These are phyloP conservation scores for Ustilago esculenta DNA, from an alignment of 1,284 basidiomycete species.

Conservation along the genomic window DNA sequence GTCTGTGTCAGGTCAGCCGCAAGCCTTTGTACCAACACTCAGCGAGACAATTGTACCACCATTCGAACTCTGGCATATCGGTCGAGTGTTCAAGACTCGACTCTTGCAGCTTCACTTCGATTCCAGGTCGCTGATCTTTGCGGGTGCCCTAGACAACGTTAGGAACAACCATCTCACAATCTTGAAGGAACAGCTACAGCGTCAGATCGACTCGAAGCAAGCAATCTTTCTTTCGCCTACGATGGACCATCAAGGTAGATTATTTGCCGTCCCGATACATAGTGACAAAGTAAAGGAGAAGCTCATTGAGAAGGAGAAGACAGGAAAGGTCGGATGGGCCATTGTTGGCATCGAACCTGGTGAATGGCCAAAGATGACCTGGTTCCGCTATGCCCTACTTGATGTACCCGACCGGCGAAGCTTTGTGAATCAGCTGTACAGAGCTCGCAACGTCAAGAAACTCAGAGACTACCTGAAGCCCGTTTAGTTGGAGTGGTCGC, in stretches of 20 bases:
- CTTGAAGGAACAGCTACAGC: slow-evolving; percentile 3
- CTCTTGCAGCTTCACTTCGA: no score
- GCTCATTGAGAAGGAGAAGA: background rate
- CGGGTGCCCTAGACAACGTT: no score
- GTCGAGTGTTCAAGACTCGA: no score
- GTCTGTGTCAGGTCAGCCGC: no score
- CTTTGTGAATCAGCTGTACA: background rate
- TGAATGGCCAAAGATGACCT: background rate
- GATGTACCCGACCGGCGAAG: background rate
- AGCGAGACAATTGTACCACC: no score
- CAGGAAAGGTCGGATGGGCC: slow-evolving; percentile 3
- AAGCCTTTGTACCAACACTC: no score
- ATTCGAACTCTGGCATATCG: no score
- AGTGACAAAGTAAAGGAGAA: background rate
- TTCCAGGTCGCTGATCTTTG: no score
- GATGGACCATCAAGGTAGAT: background rate
- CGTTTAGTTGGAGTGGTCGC: no score
- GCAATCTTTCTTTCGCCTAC: slow-evolving; percentile 1
- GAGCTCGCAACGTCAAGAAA: background rate
- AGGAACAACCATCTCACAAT: slow-evolving; percentile 6
- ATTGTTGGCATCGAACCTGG: background rate
- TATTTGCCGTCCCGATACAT: slow-evolving; percentile 14
- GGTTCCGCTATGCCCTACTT: slow-evolving; percentile 10
- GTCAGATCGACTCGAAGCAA: slow-evolving; percentile 3
- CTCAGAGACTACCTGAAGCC: no score